Conservation (phyloP, 768 basidiomycete species). For the Chiua virens region DNA sequence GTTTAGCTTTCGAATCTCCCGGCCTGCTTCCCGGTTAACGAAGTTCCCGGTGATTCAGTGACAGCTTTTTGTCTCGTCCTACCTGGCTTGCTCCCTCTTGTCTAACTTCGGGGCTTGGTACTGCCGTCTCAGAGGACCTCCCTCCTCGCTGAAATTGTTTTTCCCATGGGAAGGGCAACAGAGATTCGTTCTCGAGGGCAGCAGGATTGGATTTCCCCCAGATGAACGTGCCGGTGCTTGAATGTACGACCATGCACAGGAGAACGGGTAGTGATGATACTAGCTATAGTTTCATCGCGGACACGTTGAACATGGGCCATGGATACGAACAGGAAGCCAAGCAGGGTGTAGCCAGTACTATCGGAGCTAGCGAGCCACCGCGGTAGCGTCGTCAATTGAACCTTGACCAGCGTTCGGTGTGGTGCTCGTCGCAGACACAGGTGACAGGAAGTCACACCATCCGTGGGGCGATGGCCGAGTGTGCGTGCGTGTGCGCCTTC, state of each 20-base stretch:
- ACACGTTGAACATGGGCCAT: slow-evolving; percentile 28
- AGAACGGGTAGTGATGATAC: slow-evolving; percentile 16
- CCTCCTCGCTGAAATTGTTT: slow-evolving; percentile 38
- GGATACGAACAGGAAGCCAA: slow-evolving; percentile 35
- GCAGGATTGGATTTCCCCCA: slow-evolving; percentile 27
- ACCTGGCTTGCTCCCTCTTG: slow-evolving; percentile 11
- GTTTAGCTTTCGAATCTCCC: slow-evolving; percentile 26
- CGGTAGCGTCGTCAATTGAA: slow-evolving; percentile 2
- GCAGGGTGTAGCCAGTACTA: slow-evolving; percentile 13
- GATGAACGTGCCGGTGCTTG: slow-evolving; percentile 9
- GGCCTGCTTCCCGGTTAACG: slow-evolving; percentile 18
- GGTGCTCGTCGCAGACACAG: slow-evolving; percentile 21
- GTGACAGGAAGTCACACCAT: slow-evolving; percentile 26
- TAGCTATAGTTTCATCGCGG: slow-evolving; percentile 2
- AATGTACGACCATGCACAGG: slow-evolving; percentile 22
- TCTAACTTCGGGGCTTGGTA: slow-evolving; percentile 13
- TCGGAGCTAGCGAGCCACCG: slow-evolving; percentile 32
- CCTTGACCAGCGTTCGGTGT: background rate
- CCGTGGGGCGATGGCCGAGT: slow-evolving; percentile 38
- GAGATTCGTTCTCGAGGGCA: slow-evolving; percentile 60
- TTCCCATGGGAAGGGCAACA: slow-evolving; percentile 47
- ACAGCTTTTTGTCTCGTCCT: slow-evolving; percentile 8
- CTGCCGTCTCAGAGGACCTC: slow-evolving; percentile 11
- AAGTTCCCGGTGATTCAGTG: slow-evolving; percentile 7
- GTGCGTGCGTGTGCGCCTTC: slow-evolving; percentile 33